Evolutionary conservation across 2,329 filamentous ascomycete genomes (phyloP).

Genomic region (Beauveria sp.): DNA sequence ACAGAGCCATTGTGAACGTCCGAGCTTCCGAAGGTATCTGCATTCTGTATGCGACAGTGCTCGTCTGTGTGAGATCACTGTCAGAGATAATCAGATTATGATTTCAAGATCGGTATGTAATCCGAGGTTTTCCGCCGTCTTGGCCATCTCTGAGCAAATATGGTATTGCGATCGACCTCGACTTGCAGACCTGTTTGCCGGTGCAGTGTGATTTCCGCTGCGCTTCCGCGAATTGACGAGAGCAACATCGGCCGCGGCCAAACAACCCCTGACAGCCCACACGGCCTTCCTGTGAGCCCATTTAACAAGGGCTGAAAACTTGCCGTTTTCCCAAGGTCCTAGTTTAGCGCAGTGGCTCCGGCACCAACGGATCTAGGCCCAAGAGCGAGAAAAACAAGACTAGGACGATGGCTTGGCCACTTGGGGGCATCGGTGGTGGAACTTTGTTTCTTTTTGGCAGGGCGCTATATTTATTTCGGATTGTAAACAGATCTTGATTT

Average conservation of each 20-base stretch:
- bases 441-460: not conserved
- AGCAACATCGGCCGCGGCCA: not conserved
- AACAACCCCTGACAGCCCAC: not conserved
- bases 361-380: constrained; percentile 2
- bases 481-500: not conserved
- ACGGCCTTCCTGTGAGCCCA: not conserved
- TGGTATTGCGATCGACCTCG: not conserved
- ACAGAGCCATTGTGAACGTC: not conserved
- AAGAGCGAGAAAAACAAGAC: not conserved
- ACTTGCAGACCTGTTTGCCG: not conserved
- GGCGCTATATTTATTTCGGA: not conserved
- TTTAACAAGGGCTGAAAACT: not conserved
- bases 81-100: not conserved
- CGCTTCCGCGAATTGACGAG: not conserved
- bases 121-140: not conserved
- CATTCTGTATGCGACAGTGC: not conserved
- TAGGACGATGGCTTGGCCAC: not conserved
- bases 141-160: not conserved
- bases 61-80: not conserved
- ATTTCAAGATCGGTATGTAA: not conserved
- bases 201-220: not conserved
- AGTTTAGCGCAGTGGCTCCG: constrained; percentile 4
- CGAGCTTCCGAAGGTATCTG: not conserved
- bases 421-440: not conserved
- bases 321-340: not conserved